phyloP scores from a whole-genome alignment of 1,284 basidiomycete species.

The Heliocybe sulcata region DNA sequence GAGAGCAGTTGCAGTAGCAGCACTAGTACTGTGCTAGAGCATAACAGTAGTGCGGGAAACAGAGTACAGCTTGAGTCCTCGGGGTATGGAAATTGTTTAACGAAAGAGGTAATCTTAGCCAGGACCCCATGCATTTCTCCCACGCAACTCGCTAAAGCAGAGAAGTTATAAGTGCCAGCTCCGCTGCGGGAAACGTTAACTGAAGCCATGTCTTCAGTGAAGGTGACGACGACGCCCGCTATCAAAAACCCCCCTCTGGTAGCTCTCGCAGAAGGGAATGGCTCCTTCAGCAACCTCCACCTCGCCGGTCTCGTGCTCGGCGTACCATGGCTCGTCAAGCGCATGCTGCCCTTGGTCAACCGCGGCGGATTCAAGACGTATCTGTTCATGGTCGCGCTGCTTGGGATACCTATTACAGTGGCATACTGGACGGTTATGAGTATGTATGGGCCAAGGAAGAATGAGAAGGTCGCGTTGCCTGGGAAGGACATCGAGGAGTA shows the following conservation, averaged over 20 bases:
- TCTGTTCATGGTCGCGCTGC: slow-evolving; percentile 68
- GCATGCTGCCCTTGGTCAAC: slow-evolving; percentile 69
- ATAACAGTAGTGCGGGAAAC: no score
- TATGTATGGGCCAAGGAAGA: slow-evolving; percentile 74
- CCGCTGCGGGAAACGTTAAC: neutral
- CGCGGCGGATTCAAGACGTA: slow-evolving; percentile 82
- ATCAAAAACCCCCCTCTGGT: slow-evolving; percentile 81
- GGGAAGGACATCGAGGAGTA: slow-evolving; percentile 85
- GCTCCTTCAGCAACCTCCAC: slow-evolving; percentile 76
- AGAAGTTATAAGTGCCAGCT: neutral
- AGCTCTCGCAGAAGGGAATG: slow-evolving; percentile 83
- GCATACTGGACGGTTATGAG: slow-evolving; percentile 91
- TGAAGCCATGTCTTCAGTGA: neutral
- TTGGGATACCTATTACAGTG: slow-evolving; percentile 74
- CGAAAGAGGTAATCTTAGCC: no score
- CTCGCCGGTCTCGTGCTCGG: slow-evolving; percentile 72
- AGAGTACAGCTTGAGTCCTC: no score
- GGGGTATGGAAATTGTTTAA: no score
- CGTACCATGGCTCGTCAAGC: slow-evolving; percentile 80
- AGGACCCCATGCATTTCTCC: no score
- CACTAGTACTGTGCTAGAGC: no score
- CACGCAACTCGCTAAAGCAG: no score
- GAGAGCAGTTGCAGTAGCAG: no score
- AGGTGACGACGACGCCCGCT: slow-evolving; percentile 46
- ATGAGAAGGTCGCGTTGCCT: slow-evolving; percentile 85